Evolutionary conservation across 2,329 filamentous ascomycete species (phyloP), one percentile per base, ranked within the genome.

Genomic region (Fusarium beomiforme): DNA sequence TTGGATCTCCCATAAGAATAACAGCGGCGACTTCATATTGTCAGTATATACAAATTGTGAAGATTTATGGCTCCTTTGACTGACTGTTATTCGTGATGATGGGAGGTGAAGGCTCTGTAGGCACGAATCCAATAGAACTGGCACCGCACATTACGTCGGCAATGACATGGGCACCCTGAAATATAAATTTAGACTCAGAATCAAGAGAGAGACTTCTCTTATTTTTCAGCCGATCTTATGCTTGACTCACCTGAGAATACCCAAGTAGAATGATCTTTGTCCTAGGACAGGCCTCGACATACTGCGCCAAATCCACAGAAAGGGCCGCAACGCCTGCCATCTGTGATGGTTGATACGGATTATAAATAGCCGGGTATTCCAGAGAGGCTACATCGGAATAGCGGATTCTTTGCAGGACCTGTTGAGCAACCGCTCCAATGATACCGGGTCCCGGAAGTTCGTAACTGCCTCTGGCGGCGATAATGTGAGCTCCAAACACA

Each of bases 1-100:
- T 75, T 2, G 73, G 73, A n/a, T 75, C 73, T 5, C 73, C 73
- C 70, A 75, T 75, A 6, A 75, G n/a, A 33, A 75, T 54, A 9
- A 73, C 44, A 6, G 74, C 74, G 8, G 56, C 65, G 43, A 75
- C 74, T 76, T 3, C 2, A 2, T 13, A n/a, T 0, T 5, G 10
- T 57, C 21, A 62, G 58, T 4, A 55, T 23, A 3, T 3, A 5
- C 10, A 3, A 10, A 23, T 6, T 8, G 3, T 0, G 4, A 24
- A 36, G 3, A 4, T 13, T 1, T 3, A 6, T 41, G 14, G 6
- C 1, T 16, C 13, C 5, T 31, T n/a, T 4, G 16, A 26, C 64
- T 51, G 26, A 73, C 74, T 50, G 13, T 76, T 69, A 46, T 53
- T 39, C 4, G 59, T 53, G 5, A 75, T 34, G 6, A 21, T 33